Evolutionary conservation across 1,284 basidiomycete genomes (phyloP).

Genomic region (Cutaneotrichosporon sp.): DNA sequence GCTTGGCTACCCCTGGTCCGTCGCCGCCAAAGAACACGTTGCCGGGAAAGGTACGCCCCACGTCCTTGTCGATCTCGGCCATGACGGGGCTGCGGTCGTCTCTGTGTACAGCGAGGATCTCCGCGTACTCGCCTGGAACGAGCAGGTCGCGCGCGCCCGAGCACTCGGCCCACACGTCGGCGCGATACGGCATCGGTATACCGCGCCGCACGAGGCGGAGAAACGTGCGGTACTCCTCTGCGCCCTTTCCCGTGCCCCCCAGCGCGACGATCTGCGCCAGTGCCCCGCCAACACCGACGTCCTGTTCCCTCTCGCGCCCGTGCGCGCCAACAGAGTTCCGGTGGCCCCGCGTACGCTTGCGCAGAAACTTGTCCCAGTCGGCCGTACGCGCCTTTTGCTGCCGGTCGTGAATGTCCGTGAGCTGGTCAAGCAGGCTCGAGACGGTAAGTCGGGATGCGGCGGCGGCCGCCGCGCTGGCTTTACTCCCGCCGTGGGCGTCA

Average conservation of each 20-base stretch:
- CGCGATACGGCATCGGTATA: slow-evolving; percentile 79
- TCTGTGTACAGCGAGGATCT: slow-evolving; percentile 62
- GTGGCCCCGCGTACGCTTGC: slow-evolving; percentile 30
- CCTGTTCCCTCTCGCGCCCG: slow-evolving; percentile 7
- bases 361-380: slow-evolving; percentile 86
- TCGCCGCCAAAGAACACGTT: slow-evolving; percentile 96
- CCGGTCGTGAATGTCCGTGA: slow-evolving; percentile 79
- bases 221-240: slow-evolving; percentile 73
- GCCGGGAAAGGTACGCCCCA: slow-evolving; percentile 81
- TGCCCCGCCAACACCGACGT: slow-evolving; percentile 16
- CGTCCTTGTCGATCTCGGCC: slow-evolving; percentile 91
- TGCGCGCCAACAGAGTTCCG: background rate
- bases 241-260: slow-evolving; percentile 59
- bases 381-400: slow-evolving; percentile 67
- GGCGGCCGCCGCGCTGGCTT: slow-evolving; percentile 7
- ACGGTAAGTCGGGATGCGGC: slow-evolving; percentile 59
- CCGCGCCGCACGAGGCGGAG: slow-evolving; percentile 72
- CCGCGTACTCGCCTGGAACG: slow-evolving; percentile 85
- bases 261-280: slow-evolving; percentile 11
- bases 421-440: slow-evolving; percentile 66
- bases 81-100: slow-evolving; percentile 58
- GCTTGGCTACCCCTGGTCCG: slow-evolving; percentile 70
- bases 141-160: slow-evolving; percentile 84
- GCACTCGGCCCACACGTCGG: slow-evolving; percentile 73
- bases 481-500: background rate